Conservation (phyloP, 768 basidiomycete species). For the Leucogyrophana mollusca region DNA sequence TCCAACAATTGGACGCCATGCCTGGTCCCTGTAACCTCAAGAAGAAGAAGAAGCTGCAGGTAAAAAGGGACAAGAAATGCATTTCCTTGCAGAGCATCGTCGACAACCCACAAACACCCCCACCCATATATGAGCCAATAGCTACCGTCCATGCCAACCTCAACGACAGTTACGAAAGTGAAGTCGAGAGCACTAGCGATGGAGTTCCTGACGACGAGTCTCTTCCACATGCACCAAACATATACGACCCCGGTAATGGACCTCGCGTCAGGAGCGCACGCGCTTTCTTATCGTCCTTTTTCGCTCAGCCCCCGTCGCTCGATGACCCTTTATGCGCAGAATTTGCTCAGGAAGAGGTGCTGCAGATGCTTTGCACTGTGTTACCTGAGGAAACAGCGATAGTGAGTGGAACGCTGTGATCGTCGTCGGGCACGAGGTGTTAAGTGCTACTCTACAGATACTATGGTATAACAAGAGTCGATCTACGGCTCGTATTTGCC, state of each 20-base stretch:
- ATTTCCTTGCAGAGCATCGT: neutral
- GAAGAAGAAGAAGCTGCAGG: slow-evolving; percentile 39
- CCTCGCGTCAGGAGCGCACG: slow-evolving; percentile 68
- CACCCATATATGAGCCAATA: slow-evolving; percentile 2
- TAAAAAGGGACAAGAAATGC: slow-evolving; percentile 33
- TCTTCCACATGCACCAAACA: slow-evolving; percentile 52
- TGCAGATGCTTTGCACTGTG: slow-evolving; percentile 68
- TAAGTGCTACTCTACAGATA: slow-evolving; percentile 42
- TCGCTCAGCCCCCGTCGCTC: slow-evolving; percentile 62
- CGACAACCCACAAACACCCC: neutral
- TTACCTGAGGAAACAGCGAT: slow-evolving; percentile 71
- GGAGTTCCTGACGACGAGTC: slow-evolving; percentile 8
- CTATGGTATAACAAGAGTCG: slow-evolving; percentile 89
- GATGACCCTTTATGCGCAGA: slow-evolving; percentile 72
- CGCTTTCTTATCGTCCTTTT: slow-evolving; percentile 66
- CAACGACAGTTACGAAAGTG: neutral
- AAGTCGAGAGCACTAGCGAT: neutral
- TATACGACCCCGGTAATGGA: slow-evolving; percentile 77
- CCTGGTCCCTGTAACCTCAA: slow-evolving; percentile 60
- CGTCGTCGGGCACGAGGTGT: neutral
- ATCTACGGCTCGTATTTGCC: slow-evolving; percentile 66
- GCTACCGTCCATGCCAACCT: neutral
- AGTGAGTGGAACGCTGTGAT: too few species aligned
- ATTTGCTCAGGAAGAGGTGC: slow-evolving; percentile 72
- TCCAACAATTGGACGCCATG: slow-evolving; percentile 37